These are phyloP conservation scores for Pecoramyces ruminantium DNA, from an alignment of 192 early-diverging fungal genomes.

Conservation along the genomic window DNA sequence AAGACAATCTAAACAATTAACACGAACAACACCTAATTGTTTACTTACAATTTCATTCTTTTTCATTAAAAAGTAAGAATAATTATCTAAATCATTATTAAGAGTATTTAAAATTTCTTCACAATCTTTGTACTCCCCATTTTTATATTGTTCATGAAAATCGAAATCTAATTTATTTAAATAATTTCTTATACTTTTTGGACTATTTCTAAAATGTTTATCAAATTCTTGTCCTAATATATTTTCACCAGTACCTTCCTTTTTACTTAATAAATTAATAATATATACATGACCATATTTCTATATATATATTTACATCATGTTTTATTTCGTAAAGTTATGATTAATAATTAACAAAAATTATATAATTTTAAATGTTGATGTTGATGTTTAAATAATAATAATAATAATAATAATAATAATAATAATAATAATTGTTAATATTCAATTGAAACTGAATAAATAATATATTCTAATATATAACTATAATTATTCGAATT, in stretches of 20 bases:
- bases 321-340: too few species aligned
- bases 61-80: neutral
- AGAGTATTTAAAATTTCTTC: neutral
- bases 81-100: neutral
- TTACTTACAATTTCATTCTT: neutral
- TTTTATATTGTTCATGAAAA: neutral
- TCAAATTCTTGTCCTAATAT: neutral
- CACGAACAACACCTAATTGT: conserved; percentile 63
- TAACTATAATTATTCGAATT: too few species aligned
- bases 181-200: neutral
- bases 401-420: too few species aligned
- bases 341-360: too few species aligned
- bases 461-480: too few species aligned
- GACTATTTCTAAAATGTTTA: neutral
- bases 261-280: neutral
- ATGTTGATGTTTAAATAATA: too few species aligned
- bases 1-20: conserved; percentile 96
- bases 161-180: neutral
- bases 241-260: neutral
- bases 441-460: too few species aligned
- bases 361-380: too few species aligned
- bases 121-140: neutral
- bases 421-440: too few species aligned
- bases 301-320: too few species aligned
- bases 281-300: neutral